phyloP scores from a whole-genome alignment of 345 rosid genomes.

The Conringia planisiliqua region DNA sequence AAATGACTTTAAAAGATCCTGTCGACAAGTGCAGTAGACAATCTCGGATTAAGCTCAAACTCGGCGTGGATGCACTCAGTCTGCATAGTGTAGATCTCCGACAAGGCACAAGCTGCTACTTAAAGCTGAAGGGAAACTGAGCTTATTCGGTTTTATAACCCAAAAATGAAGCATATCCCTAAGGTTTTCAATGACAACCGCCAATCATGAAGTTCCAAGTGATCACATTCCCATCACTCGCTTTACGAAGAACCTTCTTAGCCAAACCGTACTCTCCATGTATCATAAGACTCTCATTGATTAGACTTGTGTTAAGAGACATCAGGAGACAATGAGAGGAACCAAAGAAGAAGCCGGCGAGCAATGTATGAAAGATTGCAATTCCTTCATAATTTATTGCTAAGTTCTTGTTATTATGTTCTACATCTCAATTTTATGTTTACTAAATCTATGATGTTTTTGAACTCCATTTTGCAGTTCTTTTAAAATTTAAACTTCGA shows the following conservation, averaged over 20 bases:
- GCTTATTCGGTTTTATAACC: no score
- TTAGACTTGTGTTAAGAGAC: conserved; percentile 40
- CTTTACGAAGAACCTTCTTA: conserved; percentile 47
- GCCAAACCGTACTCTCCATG: conserved; percentile 50
- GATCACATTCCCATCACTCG: conserved; percentile 47
- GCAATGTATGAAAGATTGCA: conserved; percentile 5
- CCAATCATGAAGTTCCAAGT: conserved; percentile 78
- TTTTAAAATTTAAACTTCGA: not conserved
- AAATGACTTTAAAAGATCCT: no score
- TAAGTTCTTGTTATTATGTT: not conserved
- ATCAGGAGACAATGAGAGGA: conserved; percentile 33
- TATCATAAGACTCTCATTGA: conserved; percentile 45
- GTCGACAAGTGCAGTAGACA: no score
- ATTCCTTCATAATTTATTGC: not conserved
- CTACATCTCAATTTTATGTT: not conserved
- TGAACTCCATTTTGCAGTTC: not conserved
- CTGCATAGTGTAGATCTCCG: no score
- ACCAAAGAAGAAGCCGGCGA: conserved; percentile 38
- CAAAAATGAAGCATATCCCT: conserved; percentile 31
- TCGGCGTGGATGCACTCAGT: no score
- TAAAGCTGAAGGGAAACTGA: no score
- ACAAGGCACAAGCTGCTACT: no score
- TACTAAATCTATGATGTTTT: no score
- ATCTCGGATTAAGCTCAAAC: no score
- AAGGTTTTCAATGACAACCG: conserved; percentile 50